These are phyloP conservation scores for Aspergillus neotritici DNA, from an alignment of 2,329 filamentous ascomycete species.

Conservation along the genomic window DNA sequence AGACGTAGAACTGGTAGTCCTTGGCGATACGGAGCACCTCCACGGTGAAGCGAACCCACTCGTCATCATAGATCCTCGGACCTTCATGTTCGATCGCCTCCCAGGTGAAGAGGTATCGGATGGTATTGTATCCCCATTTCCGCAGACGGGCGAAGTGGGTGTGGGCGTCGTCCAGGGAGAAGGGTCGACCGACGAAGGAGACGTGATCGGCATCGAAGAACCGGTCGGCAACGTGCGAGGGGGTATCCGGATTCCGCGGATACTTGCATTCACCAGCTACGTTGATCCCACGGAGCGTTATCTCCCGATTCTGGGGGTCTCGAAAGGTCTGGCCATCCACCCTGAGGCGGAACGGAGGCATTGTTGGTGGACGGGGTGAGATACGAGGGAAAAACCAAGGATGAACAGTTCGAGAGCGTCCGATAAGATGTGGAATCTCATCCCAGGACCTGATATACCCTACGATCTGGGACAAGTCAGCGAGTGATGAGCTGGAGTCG, in stretches of 20 bases:
- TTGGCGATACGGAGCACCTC: slow-evolving; percentile 76
- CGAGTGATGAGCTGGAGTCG: no score
- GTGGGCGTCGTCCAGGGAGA: slow-evolving; percentile 74
- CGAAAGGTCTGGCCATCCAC: slow-evolving; percentile 84
- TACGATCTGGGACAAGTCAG: no score
- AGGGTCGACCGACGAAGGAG: slow-evolving; percentile 81
- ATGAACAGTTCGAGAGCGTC: no score
- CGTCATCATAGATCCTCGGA: slow-evolving; percentile 87
- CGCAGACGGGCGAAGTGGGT: slow-evolving; percentile 79
- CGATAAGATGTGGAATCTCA: not conserved
- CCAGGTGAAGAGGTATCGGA: slow-evolving; percentile 97
- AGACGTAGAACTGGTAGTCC: slow-evolving; percentile 88
- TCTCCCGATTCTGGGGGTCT: slow-evolving; percentile 73
- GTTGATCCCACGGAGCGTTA: slow-evolving; percentile 90
- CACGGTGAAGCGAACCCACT: slow-evolving; percentile 88
- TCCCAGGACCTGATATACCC: no score
- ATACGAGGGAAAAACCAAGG: not conserved
- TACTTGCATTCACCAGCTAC: slow-evolving; percentile 86
- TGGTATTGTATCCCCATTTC: slow-evolving; percentile 90
- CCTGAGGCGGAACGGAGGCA: slow-evolving; percentile 69
- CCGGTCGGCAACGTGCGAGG: slow-evolving; percentile 68
- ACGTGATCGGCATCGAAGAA: slow-evolving; percentile 94
- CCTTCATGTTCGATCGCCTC: slow-evolving; percentile 94
- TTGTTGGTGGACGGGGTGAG: slow-evolving; percentile 40
- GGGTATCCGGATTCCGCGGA: slow-evolving; percentile 71